phyloP scores from a whole-genome alignment of 140 eudicot genomes.

The Flaveria floridana region DNA sequence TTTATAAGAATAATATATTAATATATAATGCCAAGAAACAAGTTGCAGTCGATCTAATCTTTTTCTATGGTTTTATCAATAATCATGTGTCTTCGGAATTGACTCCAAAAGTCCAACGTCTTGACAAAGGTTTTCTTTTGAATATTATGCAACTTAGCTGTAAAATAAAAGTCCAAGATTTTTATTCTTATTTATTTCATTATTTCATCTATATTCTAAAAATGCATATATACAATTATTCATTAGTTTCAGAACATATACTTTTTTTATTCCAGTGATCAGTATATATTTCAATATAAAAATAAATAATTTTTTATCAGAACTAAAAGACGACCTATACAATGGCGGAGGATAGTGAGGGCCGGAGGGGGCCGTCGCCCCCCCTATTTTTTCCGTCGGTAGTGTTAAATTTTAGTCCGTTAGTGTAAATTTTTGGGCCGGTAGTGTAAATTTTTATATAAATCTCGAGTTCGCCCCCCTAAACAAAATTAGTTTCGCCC shows the following conservation, averaged over 20 bases:
- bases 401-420: no score
- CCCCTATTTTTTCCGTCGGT: no score
- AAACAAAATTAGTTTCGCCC: no score
- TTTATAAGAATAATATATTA: not conserved
- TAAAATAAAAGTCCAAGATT: conserved; percentile 14
- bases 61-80: not conserved
- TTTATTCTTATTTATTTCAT: not conserved
- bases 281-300: not conserved
- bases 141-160: conserved; percentile 33
- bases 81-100: conserved; percentile 25
- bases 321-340: no score
- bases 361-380: no score
- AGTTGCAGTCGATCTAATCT: conserved; percentile 31
- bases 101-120: conserved; percentile 44
- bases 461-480: no score
- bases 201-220: not conserved
- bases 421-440: no score
- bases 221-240: no score
- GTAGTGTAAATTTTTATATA: no score
- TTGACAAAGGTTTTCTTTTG: conserved; percentile 18
- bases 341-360: no score
- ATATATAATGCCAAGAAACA: conserved; percentile 29
- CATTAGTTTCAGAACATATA: not conserved
- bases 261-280: not conserved
- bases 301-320: no score